Evolutionary conservation across 768 basidiomycete genomes (phyloP).

Genomic region (Solioccasus polychromus): DNA sequence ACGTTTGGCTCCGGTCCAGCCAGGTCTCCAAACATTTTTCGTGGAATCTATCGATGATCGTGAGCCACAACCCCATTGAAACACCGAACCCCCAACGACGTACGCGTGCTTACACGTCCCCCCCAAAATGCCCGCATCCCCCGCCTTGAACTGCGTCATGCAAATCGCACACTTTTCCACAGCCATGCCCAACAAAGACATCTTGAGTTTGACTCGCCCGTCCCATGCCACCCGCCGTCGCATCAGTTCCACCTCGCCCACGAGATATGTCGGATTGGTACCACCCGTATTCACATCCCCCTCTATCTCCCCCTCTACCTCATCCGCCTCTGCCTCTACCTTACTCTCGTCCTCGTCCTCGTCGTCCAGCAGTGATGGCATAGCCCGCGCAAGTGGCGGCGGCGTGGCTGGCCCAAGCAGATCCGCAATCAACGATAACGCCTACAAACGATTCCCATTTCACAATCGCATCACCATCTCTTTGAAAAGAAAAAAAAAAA

Average conservation of each 20-base stretch:
- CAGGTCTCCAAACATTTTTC: constrained; percentile 60
- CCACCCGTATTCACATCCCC: background rate
- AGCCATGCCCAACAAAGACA: constrained; percentile 55
- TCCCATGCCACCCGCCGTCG: constrained; percentile 57
- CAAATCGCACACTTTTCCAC: constrained; percentile 77
- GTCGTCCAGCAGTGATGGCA: constrained; percentile 5
- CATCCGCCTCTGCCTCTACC: background rate
- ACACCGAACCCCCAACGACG: no score
- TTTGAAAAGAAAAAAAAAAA: no score
- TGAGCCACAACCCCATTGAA: no score
- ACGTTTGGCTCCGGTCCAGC: constrained; percentile 58
- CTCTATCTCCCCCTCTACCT: background rate
- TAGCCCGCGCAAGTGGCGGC: constrained; percentile 7
- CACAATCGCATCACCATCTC: constrained; percentile 19
- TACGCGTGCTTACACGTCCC: constrained; percentile 59
- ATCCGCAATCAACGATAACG: constrained; percentile 56
- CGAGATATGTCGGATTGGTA: constrained; percentile 21
- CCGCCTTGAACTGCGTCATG: constrained; percentile 62
- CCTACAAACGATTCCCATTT: constrained; percentile 38
- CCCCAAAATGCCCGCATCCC: constrained; percentile 53
- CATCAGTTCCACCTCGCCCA: constrained; percentile 52
- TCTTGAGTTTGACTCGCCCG: constrained; percentile 70
- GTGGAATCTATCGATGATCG: constrained; percentile 63
- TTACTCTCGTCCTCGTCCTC: background rate
- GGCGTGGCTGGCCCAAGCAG: constrained; percentile 54